Percentiles rank a stretch among this genome's conserved stretches.
Conservation (phyloP, 257 asterid species). For the Phtheirospermum japonicum region DNA sequence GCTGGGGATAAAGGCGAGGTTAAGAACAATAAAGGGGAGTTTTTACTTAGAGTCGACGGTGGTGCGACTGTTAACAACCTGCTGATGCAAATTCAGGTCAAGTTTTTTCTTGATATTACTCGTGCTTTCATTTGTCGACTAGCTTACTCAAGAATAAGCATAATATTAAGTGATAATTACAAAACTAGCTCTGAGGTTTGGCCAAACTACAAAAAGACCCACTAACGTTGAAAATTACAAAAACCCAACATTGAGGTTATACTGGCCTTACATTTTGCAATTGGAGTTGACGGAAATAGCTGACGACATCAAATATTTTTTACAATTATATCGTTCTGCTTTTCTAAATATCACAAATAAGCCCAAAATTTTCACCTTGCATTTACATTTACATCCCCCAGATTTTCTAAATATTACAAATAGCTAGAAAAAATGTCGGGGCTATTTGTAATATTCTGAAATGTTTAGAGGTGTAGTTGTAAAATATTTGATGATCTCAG, state of each 20-base stretch:
- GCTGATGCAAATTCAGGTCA: constrained; percentile 94
- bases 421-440: background rate
- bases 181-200: background rate
- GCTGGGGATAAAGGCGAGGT: constrained; percentile 61
- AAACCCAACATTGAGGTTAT: too few relatives aligned
- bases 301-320: too few relatives aligned
- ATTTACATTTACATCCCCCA: background rate
- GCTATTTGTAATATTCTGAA: background rate
- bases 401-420: too few relatives aligned
- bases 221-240: too few relatives aligned
- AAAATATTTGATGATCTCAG: too few relatives aligned
- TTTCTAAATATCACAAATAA: too few relatives aligned
- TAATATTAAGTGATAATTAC: background rate
- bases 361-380: background rate
- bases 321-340: too few relatives aligned
- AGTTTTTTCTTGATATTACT: constrained; percentile 7
- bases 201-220: too few relatives aligned
- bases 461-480: too few relatives aligned
- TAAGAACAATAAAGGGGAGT: constrained; percentile 51
- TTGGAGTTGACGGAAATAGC: too few relatives aligned
- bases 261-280: background rate
- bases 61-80: constrained; percentile 89
- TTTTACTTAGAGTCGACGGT: constrained; percentile 88
- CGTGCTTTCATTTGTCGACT: too few relatives aligned
- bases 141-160: too few relatives aligned